Base-by-base conservation (phyloP, 2,329 filamentous ascomycete species). In the Magnaporthiopsis rhizophila region DNA sequence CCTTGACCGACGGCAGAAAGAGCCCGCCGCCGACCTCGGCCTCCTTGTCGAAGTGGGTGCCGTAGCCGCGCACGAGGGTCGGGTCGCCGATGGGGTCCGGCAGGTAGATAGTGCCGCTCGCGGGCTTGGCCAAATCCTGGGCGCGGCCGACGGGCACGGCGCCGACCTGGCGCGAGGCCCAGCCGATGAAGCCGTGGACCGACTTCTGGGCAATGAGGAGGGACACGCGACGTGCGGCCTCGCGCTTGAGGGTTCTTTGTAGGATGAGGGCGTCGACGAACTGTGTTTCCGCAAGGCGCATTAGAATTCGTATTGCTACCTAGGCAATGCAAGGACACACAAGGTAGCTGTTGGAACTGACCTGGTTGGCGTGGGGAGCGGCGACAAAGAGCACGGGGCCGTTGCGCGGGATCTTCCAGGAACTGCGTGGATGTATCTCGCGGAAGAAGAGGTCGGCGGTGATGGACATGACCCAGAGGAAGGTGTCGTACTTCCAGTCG, bases 361-460 rank as follows among this genome's bases (percentile, higher is more conserved):
- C 89, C 85, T 95, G 92, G 75, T 99, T 99, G 66, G 94, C 94
- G 81, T 99, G 95, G 69, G 95, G 95, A 64, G 94, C 95, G 59
- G 93, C 95, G 69, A 99, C 95, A 72, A 99, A 95, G 66, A 99
- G 91, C 67, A 99, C 86, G 1, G 95, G 93, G 0, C 93, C 95
- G 67, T 86, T 85, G 71, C 89, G 87, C 59, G 95, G 95, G 59
- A 99, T 90, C 76, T 93, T 94, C 92, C 95, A 99, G 67, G 93
- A 91, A 69, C 92, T 92, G 68, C 95, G 86, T 15, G 95, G 95
- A 74, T 98, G 93, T 21, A 99, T 92, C 78, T 99, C 95, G 70
- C 95, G 89, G 81, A 99, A 99, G 85, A 99, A 99, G 69, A 97
- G 87, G 77, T 99, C 95, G 69, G 96, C 88, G 63, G 98, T 82